Evolutionary conservation across 2,329 filamentous ascomycete genomes (phyloP), one percentile per base, ranked within the genome.

Genomic region (Iodosphaeria phyllophila): DNA sequence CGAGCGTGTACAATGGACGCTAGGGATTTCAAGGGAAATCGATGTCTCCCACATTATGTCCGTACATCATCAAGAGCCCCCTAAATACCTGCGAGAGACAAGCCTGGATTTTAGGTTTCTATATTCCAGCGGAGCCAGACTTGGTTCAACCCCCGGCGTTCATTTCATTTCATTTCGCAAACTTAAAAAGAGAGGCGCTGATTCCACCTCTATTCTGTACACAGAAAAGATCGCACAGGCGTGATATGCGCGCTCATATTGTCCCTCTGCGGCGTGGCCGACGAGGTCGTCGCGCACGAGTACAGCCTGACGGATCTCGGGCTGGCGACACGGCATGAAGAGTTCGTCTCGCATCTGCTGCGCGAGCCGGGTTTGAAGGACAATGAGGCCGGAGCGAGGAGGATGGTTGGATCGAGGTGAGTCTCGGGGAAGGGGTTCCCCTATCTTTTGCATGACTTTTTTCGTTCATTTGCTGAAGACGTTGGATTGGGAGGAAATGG

Each of bases 151-250:
- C n/a, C n/a, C n/a, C n/a, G n/a, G n/a, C n/a, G n/a, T n/a, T n/a
- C n/a, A n/a, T n/a, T n/a, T n/a, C n/a, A n/a, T n/a, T n/a, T n/a
- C n/a, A n/a, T n/a, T n/a, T n/a, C n/a, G 18, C n/a, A n/a, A 8
- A 19, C 18, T 8, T n/a, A 19, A 8, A 19, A 19, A 19, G 8
- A 19, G n/a, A 27, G 18, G 19, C 27, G 27, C 29, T 31, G 27
- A 31, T 27, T 28, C 24, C 16, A 29, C 24, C 27, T 29, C 26
- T 28, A 4, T 16, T 13, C 13, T 10, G 24, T 20, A 24, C 25
- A 23, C 13, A 73, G 73, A 3, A 78, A 78, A 45, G 73, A 77
- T 44, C 56, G 72, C 15, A 77, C 73, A 0, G 73, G 73, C 1
- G 57, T 77, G 5, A 52, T 75, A 22, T 60, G 64, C 28, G 72